Evolutionary conservation across 805 yeast species (phyloP).

Genomic region (Kodamaea lidongshanica): DNA sequence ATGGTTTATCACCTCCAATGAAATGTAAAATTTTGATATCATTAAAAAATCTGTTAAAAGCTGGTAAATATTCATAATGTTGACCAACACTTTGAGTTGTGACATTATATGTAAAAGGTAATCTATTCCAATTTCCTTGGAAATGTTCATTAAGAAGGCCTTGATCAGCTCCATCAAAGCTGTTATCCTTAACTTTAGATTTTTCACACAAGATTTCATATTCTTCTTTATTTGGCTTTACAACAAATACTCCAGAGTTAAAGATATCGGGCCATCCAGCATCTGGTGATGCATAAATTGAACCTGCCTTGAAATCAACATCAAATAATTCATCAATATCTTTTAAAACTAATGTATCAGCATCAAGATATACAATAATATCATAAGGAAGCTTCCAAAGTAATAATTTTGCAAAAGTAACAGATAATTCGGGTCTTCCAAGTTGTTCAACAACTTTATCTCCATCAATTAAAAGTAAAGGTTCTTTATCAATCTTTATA

Average conservation of each 20-base stretch:
- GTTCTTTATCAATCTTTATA: slow-evolving; percentile 15
- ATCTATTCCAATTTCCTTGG: slow-evolving; percentile 23
- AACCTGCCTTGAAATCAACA: slow-evolving; percentile 6
- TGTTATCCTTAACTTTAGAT: slow-evolving; percentile 9
- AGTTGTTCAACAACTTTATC: slow-evolving; percentile 17
- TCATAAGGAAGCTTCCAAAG: slow-evolving; percentile 22
- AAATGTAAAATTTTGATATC: slow-evolving; percentile 27
- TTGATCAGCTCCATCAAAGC: slow-evolving; percentile 36
- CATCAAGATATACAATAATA: slow-evolving; percentile 21
- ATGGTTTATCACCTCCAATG: slow-evolving; percentile 30
- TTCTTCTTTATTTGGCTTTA: slow-evolving; percentile 16
- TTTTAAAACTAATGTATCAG: slow-evolving; percentile 22
- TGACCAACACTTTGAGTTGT: slow-evolving; percentile 22
- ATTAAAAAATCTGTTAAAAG: slow-evolving; percentile 23
- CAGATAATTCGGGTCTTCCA: slow-evolving; percentile 22
- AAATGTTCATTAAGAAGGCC: slow-evolving; percentile 32
- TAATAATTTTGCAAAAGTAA: slow-evolving; percentile 22
- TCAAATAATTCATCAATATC: slow-evolving; percentile 20
- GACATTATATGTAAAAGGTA: slow-evolving; percentile 32
- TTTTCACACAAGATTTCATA: slow-evolving; percentile 15
- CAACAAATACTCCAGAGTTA: slow-evolving; percentile 23
- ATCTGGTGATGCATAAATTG: slow-evolving; percentile 23
- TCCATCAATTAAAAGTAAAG: slow-evolving; percentile 14
- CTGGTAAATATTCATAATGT: slow-evolving; percentile 31
- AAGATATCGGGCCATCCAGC: slow-evolving; percentile 31